These are phyloP conservation scores for Suillus occidentalis DNA, from an alignment of 768 basidiomycete species.

Conservation along the genomic window DNA sequence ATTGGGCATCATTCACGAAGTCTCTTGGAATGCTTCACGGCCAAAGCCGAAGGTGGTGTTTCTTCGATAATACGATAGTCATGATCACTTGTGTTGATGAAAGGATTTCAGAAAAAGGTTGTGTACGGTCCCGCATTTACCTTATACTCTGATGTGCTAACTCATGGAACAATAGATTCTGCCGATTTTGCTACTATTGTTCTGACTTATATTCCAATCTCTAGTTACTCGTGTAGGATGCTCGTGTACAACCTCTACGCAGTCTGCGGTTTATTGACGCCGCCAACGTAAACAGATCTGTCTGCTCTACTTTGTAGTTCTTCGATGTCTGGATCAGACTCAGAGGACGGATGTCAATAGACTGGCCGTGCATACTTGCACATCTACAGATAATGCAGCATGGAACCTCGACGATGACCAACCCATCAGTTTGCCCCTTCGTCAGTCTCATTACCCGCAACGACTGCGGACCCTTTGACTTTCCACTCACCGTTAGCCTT, in stretches of 20 bases:
- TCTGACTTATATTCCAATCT: neutral
- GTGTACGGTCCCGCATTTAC: neutral
- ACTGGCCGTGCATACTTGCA: too few relatives aligned
- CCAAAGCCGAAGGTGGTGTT: neutral
- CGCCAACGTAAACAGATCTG: neutral
- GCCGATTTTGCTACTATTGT: neutral
- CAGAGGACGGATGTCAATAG: neutral
- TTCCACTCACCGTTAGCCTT: too few relatives aligned
- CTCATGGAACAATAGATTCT: neutral
- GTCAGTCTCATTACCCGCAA: too few relatives aligned
- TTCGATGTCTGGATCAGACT: neutral
- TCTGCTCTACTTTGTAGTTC: neutral
- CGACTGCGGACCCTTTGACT: too few relatives aligned
- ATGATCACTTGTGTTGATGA: neutral
- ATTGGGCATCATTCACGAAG: neutral
- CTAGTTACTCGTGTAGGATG: neutral
- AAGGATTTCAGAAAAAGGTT: neutral
- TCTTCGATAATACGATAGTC: too few relatives aligned
- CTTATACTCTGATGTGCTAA: neutral
- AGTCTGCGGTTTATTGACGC: neutral
- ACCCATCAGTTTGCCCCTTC: too few relatives aligned
- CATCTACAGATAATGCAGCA: too few relatives aligned
- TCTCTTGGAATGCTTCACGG: neutral
- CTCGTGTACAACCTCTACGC: neutral
- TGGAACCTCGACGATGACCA: too few relatives aligned